Percentiles rank a stretch among this genome's conserved stretches.
Conservation (phyloP, 169 alveolate genomes). For the Theileria orientalis region DNA sequence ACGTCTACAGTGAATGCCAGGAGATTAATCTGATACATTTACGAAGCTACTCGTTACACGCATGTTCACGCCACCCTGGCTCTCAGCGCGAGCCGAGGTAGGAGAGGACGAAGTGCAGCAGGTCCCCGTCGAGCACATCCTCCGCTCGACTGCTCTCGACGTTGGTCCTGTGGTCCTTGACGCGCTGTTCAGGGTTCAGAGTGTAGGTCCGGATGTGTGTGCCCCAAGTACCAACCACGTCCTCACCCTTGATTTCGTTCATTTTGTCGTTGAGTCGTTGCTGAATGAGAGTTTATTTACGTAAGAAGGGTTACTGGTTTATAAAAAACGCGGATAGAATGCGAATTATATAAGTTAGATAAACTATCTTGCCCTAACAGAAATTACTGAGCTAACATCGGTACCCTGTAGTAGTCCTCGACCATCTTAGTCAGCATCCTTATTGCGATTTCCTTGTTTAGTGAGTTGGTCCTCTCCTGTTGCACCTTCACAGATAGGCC, state of each 20-base stretch:
- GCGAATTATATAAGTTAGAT: not conserved
- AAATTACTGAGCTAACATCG: not conserved
- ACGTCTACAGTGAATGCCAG: not conserved
- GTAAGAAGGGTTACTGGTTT: not conserved
- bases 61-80: not conserved
- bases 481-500: slow-evolving; percentile 82
- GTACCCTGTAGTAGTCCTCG: slow-evolving; percentile 55
- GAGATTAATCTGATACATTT: not conserved
- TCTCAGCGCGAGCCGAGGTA: slow-evolving; percentile 8
- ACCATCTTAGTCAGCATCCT: slow-evolving; percentile 66
- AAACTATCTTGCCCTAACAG: not conserved
- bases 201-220: slow-evolving; percentile 64
- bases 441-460: slow-evolving; percentile 72
- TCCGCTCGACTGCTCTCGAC: slow-evolving; percentile 43
- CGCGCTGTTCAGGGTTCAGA: slow-evolving; percentile 61
- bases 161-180: slow-evolving; percentile 65
- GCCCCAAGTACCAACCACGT: slow-evolving; percentile 62
- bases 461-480: slow-evolving; percentile 72
- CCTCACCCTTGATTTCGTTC: slow-evolving; percentile 59
- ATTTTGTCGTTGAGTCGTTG: slow-evolving; percentile 32
- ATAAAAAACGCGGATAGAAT: not conserved
- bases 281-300: not conserved
- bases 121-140: slow-evolving; percentile 58
- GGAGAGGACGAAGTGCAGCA: slow-evolving; percentile 49
- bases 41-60: not conserved